These are phyloP conservation scores for Viridothelium virens DNA, from an alignment of 495 filamentous ascomycete species.

Conservation along the genomic window DNA sequence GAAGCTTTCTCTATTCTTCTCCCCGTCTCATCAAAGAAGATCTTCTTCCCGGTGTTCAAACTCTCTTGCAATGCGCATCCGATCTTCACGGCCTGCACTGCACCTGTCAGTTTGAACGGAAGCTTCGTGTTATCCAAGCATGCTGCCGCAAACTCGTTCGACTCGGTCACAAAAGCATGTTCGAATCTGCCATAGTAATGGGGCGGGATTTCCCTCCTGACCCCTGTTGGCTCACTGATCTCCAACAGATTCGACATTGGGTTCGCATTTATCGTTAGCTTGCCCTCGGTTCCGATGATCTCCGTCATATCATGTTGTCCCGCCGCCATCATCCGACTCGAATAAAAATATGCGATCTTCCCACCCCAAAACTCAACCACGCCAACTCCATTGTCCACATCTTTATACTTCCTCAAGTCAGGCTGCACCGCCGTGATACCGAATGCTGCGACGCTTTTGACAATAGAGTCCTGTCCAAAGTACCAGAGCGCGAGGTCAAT, in stretches of 20 bases:
- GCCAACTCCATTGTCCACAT: slow-evolving; percentile 56
- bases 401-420: slow-evolving; percentile 49
- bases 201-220: slow-evolving; percentile 49
- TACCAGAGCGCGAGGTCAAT: slow-evolving; percentile 43
- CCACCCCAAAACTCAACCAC: slow-evolving; percentile 57
- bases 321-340: slow-evolving; percentile 53
- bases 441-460: slow-evolving; percentile 43
- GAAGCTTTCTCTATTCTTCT: slow-evolving; percentile 27
- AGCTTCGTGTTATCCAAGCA: slow-evolving; percentile 46
- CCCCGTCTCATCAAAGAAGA: slow-evolving; percentile 47
- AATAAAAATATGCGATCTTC: slow-evolving; percentile 55
- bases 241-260: slow-evolving; percentile 48
- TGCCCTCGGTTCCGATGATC: slow-evolving; percentile 56
- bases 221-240: slow-evolving; percentile 41
- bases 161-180: slow-evolving; percentile 55
- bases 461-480: slow-evolving; percentile 33
- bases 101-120: slow-evolving; percentile 47
- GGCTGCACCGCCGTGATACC: slow-evolving; percentile 57
- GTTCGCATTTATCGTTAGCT: slow-evolving; percentile 50
- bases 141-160: slow-evolving; percentile 51
- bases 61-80: slow-evolving; percentile 53
- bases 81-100: slow-evolving; percentile 54
- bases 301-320: slow-evolving; percentile 59
- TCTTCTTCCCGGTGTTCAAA: slow-evolving; percentile 49
- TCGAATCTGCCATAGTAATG: slow-evolving; percentile 56